phyloP scores from a whole-genome alignment of 1,284 basidiomycete genomes.

The Trichosporon sp. region DNA sequence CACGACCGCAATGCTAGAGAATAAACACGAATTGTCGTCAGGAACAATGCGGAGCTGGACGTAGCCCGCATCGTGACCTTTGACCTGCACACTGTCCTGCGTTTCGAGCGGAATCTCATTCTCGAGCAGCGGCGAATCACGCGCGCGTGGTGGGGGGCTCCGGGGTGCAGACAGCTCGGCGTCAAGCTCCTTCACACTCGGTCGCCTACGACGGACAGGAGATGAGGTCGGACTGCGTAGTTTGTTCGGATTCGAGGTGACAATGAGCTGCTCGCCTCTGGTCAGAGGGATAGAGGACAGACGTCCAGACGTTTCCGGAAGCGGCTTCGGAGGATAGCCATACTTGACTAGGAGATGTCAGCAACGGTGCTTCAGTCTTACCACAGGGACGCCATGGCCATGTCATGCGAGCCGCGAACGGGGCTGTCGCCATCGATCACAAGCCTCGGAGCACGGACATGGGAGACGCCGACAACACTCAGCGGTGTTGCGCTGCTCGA shows the following conservation, averaged over 20 bases:
- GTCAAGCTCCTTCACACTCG: constrained; percentile 34
- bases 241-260: constrained; percentile 51
- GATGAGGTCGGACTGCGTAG: constrained; percentile 11
- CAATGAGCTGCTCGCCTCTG: constrained; percentile 75
- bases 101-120: constrained; percentile 23
- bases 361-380: too few relatives aligned
- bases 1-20: constrained; percentile 73
- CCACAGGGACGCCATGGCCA: too few relatives aligned
- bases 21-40: constrained; percentile 89
- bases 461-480: too few relatives aligned
- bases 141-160: constrained; percentile 13
- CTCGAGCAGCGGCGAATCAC: constrained; percentile 11
- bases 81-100: constrained; percentile 30
- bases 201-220: constrained; percentile 24
- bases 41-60: constrained; percentile 64
- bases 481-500: background rate
- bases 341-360: constrained; percentile 60
- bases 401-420: too few relatives aligned
- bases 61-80: constrained; percentile 50
- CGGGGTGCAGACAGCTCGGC: constrained; percentile 30
- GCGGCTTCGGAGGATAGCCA: constrained; percentile 71
- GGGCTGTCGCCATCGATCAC: too few relatives aligned
- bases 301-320: constrained; percentile 66
- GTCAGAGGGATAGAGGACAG: constrained; percentile 68
- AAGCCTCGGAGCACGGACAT: background rate